Evolutionary conservation across 495 filamentous ascomycete species (phyloP).

Genomic region (Penicillium canescens): DNA sequence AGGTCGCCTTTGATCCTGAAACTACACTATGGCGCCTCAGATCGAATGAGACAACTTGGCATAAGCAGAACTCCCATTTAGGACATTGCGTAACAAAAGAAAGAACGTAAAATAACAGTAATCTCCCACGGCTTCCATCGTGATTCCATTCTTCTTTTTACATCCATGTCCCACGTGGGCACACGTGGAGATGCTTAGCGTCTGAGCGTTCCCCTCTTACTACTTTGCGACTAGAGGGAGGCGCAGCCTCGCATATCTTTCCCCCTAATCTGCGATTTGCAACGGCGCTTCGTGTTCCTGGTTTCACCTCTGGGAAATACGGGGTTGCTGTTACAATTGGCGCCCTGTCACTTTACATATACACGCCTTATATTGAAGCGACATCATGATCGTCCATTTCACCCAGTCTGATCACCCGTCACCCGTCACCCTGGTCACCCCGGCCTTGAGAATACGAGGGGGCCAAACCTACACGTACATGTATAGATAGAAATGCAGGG

Average conservation of each 20-base stretch:
- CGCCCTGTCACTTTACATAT: too few relatives aligned
- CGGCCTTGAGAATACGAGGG: too few relatives aligned
- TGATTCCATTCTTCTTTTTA: slow-evolving; percentile 32
- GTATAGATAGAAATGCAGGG: background rate
- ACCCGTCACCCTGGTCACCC: too few relatives aligned
- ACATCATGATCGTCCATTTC: too few relatives aligned
- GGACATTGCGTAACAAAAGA: background rate
- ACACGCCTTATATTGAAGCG: too few relatives aligned
- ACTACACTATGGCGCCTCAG: slow-evolving; percentile 1
- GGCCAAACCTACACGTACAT: too few relatives aligned
- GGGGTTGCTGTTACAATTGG: too few relatives aligned
- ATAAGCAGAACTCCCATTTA: too few relatives aligned
- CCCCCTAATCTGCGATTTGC: background rate
- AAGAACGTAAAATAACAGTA: background rate
- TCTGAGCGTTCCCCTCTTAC: slow-evolving; percentile 21
- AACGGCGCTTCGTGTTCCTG: background rate
- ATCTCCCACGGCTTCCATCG: slow-evolving; percentile 18
- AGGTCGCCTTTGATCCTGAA: background rate
- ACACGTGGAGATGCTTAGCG: slow-evolving; percentile 35
- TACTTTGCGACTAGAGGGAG: slow-evolving; percentile 12
- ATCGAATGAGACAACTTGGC: background rate
- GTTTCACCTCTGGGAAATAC: too few relatives aligned
- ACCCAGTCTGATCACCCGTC: too few relatives aligned
- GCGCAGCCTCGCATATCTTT: slow-evolving; percentile 10
- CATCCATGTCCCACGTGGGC: slow-evolving; percentile 44